These are phyloP conservation scores for Trichoderma oligosporum DNA, from an alignment of 2,329 filamentous ascomycete species.

Conservation along the genomic window DNA sequence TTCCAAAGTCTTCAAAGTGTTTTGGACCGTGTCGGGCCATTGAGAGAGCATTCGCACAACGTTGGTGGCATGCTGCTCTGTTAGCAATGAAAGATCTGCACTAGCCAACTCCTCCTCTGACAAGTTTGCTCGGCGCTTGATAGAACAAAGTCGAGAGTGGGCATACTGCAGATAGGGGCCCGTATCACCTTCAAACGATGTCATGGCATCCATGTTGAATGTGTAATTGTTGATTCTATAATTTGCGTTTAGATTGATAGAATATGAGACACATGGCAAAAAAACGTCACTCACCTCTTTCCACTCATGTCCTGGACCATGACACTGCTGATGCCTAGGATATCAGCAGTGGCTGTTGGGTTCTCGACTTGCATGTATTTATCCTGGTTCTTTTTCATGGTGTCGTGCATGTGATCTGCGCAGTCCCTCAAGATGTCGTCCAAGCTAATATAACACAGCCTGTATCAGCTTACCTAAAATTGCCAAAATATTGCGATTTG, in stretches of 20 bases:
- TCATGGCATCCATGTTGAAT: slow-evolving; percentile 80
- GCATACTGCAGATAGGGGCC: slow-evolving; percentile 84
- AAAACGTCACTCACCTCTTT: slow-evolving; percentile 61
- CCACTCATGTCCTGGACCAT: slow-evolving; percentile 99
- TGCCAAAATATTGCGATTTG: neutral
- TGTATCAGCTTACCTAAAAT: neutral
- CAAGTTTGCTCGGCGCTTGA: slow-evolving; percentile 54
- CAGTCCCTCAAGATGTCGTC: slow-evolving; percentile 55
- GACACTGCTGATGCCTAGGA: slow-evolving; percentile 85
- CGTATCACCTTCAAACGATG: slow-evolving; percentile 79
- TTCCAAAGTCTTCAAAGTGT: slow-evolving; percentile 80
- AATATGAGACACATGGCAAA: neutral
- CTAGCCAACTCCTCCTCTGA: slow-evolving; percentile 54
- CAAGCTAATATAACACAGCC: slow-evolving; percentile 30
- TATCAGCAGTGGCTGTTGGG: slow-evolving; percentile 78
- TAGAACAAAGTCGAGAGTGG: slow-evolving; percentile 67
- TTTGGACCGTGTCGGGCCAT: slow-evolving; percentile 80
- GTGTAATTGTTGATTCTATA: slow-evolving; percentile 60
- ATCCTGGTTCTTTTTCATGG: slow-evolving; percentile 83
- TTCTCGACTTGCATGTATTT: slow-evolving; percentile 91
- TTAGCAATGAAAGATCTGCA: slow-evolving; percentile 65
- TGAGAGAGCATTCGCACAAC: slow-evolving; percentile 73
- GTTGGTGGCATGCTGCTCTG: slow-evolving; percentile 68
- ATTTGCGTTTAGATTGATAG: neutral
- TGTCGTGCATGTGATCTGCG: slow-evolving; percentile 93